phyloP scores from a whole-genome alignment of 164 flowering plant species.

The Magnolia changhungtana region DNA sequence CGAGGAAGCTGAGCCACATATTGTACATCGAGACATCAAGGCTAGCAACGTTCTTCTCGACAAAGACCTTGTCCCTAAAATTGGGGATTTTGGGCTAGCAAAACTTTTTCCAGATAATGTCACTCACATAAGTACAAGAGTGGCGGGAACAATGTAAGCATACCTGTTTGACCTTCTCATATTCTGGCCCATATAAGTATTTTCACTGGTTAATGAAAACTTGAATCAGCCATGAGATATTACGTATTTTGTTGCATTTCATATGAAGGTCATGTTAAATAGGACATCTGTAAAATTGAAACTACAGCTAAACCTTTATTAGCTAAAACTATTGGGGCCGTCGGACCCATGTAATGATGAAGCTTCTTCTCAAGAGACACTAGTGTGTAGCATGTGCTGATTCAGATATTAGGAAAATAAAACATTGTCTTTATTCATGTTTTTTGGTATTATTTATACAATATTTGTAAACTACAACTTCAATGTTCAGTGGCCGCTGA shows the following conservation, averaged over 20 bases:
- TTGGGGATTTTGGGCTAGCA: slow-evolving; percentile 90
- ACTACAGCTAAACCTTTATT: not conserved
- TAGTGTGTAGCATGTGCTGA: too few relatives aligned
- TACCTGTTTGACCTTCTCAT: not conserved
- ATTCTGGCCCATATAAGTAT: not conserved
- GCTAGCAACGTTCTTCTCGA: slow-evolving; percentile 89
- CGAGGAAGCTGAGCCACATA: slow-evolving; percentile 61
- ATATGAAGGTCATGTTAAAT: not conserved
- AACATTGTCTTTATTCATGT: too few relatives aligned
- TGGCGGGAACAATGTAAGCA: slow-evolving; percentile 89
- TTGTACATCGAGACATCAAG: slow-evolving; percentile 86
- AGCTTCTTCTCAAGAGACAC: not conserved
- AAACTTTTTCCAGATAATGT: slow-evolving; percentile 86
- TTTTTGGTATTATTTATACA: too few relatives aligned
- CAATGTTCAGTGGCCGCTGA: too few relatives aligned
- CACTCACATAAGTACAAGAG: slow-evolving; percentile 81
- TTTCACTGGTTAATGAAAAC: not conserved
- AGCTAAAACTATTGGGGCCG: not conserved
- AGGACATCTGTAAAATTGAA: not conserved
- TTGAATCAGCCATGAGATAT: not conserved
- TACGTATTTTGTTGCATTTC: not conserved
- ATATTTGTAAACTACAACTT: too few relatives aligned
- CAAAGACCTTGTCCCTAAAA: slow-evolving; percentile 58
- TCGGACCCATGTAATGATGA: not conserved
- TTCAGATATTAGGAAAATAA: too few relatives aligned